Conservation (phyloP, 371 early-diverging fungal species). For the Blakeslea trispora region DNA sequence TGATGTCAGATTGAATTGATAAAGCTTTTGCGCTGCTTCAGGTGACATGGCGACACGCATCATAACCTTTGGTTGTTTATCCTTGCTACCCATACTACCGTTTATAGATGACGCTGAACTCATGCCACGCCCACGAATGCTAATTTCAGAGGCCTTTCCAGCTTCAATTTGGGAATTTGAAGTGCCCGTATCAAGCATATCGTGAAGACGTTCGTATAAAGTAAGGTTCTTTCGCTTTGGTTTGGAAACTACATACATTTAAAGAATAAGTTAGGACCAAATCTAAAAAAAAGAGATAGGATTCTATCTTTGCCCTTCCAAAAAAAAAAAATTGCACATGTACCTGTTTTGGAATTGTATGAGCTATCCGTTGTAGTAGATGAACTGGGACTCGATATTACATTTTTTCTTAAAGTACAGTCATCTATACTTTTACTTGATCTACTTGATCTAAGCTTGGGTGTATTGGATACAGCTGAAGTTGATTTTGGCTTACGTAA, state of each 20-base stretch:
- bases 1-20: slow-evolving; percentile 67
- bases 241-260: slow-evolving; percentile 10
- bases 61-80: slow-evolving; percentile 16
- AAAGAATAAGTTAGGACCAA: background rate
- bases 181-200: slow-evolving; percentile 22
- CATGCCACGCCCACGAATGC: slow-evolving; percentile 22
- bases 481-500: slow-evolving; percentile 24
- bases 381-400: background rate
- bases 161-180: slow-evolving; percentile 19
- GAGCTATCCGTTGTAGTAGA: slow-evolving; percentile 12
- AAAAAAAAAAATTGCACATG: background rate
- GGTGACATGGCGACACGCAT: slow-evolving; percentile 48
- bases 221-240: slow-evolving; percentile 22
- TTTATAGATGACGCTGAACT: too few species aligned
- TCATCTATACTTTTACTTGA: slow-evolving; percentile 27
- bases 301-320: too few species aligned
- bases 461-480: slow-evolving; percentile 4
- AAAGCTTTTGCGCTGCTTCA: slow-evolving; percentile 59
- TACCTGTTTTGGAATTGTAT: slow-evolving; percentile 1
- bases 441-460: slow-evolving; percentile 14
- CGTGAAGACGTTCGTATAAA: slow-evolving; percentile 32
- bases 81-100: too few species aligned
- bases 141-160: slow-evolving; percentile 22
- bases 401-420: slow-evolving; percentile 6
- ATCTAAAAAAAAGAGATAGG: too few species aligned